Evolutionary conservation across 1,284 basidiomycete genomes (phyloP).

Genomic region (Trichosporon inkin): DNA sequence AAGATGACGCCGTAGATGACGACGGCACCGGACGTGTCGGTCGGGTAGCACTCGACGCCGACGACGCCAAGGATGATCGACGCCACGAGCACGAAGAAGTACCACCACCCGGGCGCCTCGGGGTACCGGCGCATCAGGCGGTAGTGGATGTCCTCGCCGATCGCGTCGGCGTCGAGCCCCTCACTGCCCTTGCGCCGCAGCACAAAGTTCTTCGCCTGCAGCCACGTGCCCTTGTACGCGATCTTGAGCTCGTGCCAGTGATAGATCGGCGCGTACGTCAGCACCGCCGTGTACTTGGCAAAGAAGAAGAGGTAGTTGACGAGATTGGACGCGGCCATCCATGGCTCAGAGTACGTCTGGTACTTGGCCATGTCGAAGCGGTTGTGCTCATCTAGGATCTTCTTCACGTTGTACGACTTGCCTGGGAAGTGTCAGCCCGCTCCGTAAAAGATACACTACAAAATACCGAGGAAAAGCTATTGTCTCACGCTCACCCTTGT

Average conservation of each 20-base stretch:
- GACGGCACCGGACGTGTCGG: conserved; percentile 62
- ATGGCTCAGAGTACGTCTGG: conserved; percentile 32
- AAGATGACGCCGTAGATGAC: conserved; percentile 33
- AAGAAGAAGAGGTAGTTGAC: conserved; percentile 31
- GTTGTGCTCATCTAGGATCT: conserved; percentile 20
- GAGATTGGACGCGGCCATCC: conserved; percentile 29
- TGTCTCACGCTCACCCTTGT: conserved; percentile 14
- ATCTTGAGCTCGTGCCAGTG: conserved; percentile 49
- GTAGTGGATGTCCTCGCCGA: conserved; percentile 36
- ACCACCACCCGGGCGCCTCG: conserved; percentile 78
- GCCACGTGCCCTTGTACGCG: conserved; percentile 39
- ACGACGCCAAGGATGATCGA: conserved; percentile 55
- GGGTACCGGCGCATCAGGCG: conserved; percentile 54
- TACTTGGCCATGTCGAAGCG: conserved; percentile 22
- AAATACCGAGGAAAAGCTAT: too few relatives aligned
- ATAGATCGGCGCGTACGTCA: conserved; percentile 46
- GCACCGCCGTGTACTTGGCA: conserved; percentile 27
- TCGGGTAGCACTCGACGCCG: conserved; percentile 55
- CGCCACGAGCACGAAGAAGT: conserved; percentile 58
- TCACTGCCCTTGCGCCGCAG: conserved; percentile 26
- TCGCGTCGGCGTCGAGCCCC: conserved; percentile 23
- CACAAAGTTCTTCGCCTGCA: not conserved
- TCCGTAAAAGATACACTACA: too few relatives aligned
- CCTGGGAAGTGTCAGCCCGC: conserved; percentile 17
- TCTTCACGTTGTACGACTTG: conserved; percentile 53